These are phyloP conservation scores for Przewalskia tangutica DNA, from an alignment of 257 asterid species.

Conservation along the genomic window DNA sequence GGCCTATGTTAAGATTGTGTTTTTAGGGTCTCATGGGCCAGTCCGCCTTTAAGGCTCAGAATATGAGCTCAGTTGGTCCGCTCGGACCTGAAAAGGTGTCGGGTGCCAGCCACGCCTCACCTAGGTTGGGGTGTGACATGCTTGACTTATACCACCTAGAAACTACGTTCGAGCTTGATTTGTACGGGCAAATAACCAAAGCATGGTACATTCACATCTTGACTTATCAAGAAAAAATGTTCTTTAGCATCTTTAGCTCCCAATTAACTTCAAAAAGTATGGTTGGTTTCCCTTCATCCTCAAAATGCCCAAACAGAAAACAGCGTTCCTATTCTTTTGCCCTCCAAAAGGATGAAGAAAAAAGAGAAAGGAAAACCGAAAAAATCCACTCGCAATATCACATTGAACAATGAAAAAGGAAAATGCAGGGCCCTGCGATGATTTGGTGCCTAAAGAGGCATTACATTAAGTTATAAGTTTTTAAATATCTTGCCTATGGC, in stretches of 20 bases:
- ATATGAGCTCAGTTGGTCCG: too few relatives aligned
- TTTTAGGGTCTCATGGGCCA: too few relatives aligned
- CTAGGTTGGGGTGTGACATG: too few relatives aligned
- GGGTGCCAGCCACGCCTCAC: too few relatives aligned
- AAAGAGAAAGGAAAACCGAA: background rate
- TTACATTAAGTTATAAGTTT: background rate
- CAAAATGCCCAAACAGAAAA: background rate
- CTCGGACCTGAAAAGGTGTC: too few relatives aligned
- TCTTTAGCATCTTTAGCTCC: background rate
- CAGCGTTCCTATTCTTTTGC: background rate
- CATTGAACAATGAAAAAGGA: background rate
- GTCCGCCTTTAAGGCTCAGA: too few relatives aligned
- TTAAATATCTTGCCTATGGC: background rate
- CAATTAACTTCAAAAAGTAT: background rate
- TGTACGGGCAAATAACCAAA: background rate
- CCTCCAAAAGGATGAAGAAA: background rate
- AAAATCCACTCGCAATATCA: background rate
- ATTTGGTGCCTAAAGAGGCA: background rate
- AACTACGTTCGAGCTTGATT: background rate
- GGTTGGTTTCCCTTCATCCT: background rate
- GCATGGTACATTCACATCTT: background rate
- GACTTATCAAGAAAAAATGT: background rate
- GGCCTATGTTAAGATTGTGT: too few relatives aligned
- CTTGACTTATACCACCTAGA: background rate
- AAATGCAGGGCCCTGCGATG: background rate